Base-by-base conservation (phyloP, 2,329 filamentous ascomycete genomes). In the Claviceps pazoutovae region DNA sequence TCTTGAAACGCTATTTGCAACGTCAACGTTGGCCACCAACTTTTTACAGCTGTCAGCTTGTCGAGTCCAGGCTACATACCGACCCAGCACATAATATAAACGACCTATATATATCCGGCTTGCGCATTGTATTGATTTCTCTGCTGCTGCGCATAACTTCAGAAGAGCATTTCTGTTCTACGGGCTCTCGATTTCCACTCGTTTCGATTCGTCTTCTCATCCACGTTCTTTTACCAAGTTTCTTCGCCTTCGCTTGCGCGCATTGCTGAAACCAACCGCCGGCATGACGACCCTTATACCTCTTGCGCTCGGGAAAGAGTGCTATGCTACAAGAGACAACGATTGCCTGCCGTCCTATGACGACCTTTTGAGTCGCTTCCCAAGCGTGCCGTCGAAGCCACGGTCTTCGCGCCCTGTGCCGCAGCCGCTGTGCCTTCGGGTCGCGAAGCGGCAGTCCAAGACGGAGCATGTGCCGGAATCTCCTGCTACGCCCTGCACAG, bases 401-500 rank as follows among this genome's bases (percentile, higher is more conserved):
- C 38, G n/a, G 9, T 46, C n/a, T 14, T 9, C 7, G 16, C 17
- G 11, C 34, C 14, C 2, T 13, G 13, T 37, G 4, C 37, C 13
- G 16, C 23, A 23, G 19, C 26, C 48, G 34, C 48, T 30, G 44
- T 16, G n/a, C 34, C 50, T 30, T 21, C 51, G 45, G 37, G 37
- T 14, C 34, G 39, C 16, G 45, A 41, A 46, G 23, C 30, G n/a
- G 37, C 49, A 49, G 21, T 39, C 14, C 17, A 39, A 26, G 45
- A 44, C 34, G 4, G 48, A 48, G 11, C 30, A 36, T 21, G 36
- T 19, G 13, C 1, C 11, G 30, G 37, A 48, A 14, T 19, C 16
- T 26, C 30, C 13, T 17, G 17, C 51, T 14, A 14, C 46, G 11
- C 73, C 74, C 2, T 69, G 67, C 52, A 76, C 71, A 0, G 54